Base-by-base conservation (phyloP, 2,329 filamentous ascomycete genomes). In the Mariannaea elegans region DNA sequence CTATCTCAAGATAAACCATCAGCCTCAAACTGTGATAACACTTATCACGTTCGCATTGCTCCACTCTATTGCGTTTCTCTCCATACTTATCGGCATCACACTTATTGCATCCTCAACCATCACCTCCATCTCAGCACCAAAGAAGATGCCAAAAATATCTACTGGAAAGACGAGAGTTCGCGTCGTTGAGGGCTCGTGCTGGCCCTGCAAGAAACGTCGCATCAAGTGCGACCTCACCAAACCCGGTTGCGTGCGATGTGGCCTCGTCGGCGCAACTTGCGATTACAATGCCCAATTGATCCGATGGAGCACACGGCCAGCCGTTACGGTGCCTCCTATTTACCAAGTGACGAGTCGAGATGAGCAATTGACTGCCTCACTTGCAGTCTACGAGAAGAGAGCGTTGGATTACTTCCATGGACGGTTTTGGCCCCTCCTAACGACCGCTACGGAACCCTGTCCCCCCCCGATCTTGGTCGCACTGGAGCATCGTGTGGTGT, bases 181-280 rank as follows among this genome's bases (percentile, higher is more conserved):
- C 10, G 64, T 71, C 8, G 68, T 71, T 2, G 65, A 71, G 12
- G 78, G 78, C n/a, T 80, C 78, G 6, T 80, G 78, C 62, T 80
- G 78, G 78, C 72, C 75, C 19, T 80, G 78, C 68, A 80, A 79
- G 62, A 78, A 80, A 46, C 74, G 78, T 10, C 71, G 78, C 21
- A 77, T 80, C 41, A 79, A 80, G 60, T 80, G 78, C 62, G 77
- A 80, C 57, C 72, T 80, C 8, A 67, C 70, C 23, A 70, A 72
- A 21, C 76, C 77, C 2, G 65, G 69, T 3, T 80, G 78, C 61
- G 72, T 71, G 4, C 76, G 77, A 51, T 80, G 78, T 56, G 52
- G 61, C 23, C 67, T 69, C 36, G 61, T 70, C 16, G 68, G 68
- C 13, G 68, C 68, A 8, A 29, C 62, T 2, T 71, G 68, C 44